Evolutionary conservation across 1,284 basidiomycete species (phyloP).

Genomic region (Termitomyces sp.): DNA sequence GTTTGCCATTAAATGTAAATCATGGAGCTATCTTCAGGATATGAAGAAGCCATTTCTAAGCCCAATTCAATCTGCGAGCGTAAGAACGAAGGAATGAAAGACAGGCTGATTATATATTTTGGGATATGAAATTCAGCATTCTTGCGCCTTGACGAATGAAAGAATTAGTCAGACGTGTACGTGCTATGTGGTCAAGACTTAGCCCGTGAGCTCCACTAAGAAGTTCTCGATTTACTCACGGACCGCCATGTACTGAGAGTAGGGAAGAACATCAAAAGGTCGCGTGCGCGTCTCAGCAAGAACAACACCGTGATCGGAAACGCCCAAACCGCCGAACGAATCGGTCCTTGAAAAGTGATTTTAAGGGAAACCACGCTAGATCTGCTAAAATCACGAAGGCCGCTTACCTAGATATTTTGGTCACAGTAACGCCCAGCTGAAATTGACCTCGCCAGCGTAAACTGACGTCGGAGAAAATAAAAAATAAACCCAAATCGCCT

Average conservation of each 20-base stretch:
- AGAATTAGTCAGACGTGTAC: conserved; percentile 56
- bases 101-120: conserved; percentile 7
- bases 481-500: conserved; percentile 75
- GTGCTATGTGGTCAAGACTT: conserved; percentile 32
- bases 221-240: conserved; percentile 44
- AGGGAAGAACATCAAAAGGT: conserved; percentile 72
- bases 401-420: conserved; percentile 75
- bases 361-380: neutral
- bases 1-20: neutral
- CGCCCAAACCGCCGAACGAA: conserved; percentile 41
- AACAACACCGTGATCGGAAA: conserved; percentile 48
- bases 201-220: conserved; percentile 6
- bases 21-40: neutral
- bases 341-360: conserved; percentile 36
- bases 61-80: neutral
- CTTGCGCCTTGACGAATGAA: conserved; percentile 76
- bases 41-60: neutral
- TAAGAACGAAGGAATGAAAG: conserved; percentile 5
- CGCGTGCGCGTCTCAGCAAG: conserved; percentile 68
- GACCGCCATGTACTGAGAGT: conserved; percentile 71
- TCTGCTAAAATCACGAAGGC: neutral
- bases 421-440: conserved; percentile 68
- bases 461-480: conserved; percentile 87
- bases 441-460: conserved; percentile 74
- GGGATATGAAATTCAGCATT: conserved; percentile 40